Percentiles rank a stretch among this genome's conserved stretches.
Evolutionary conservation across 345 rosid species (phyloP).

Genomic region (Gossypium arboreum): DNA sequence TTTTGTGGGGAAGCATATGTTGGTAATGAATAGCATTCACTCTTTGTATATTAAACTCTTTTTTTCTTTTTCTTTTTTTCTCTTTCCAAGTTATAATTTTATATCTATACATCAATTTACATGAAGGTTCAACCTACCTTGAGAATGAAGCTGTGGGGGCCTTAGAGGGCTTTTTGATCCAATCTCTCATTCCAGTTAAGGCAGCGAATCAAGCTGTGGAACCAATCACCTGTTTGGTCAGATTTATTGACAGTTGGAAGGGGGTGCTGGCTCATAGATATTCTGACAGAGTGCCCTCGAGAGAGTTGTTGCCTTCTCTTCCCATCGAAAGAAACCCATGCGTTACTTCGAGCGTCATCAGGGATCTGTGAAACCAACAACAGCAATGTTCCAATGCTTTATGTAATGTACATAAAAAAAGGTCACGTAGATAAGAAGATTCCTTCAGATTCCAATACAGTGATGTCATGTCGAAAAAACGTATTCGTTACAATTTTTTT

Average conservation of each 20-base stretch:
- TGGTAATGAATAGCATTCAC: slow-evolving; percentile 1
- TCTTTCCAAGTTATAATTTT: slow-evolving; percentile 21
- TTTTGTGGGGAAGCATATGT: slow-evolving; percentile 4
- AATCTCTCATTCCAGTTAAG: slow-evolving; percentile 96
- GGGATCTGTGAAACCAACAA: slow-evolving; percentile 57
- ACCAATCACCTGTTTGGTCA: slow-evolving; percentile 98
- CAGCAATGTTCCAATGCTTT: neutral
- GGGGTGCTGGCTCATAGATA: slow-evolving; percentile 94
- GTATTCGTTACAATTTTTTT: neutral
- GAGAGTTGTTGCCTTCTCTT: slow-evolving; percentile 97
- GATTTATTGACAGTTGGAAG: slow-evolving; percentile 91
- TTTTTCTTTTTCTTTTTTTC: neutral
- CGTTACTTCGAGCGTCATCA: slow-evolving; percentile 87
- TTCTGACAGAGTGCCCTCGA: slow-evolving; percentile 84
- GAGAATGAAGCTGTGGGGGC: neutral
- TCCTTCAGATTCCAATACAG: neutral
- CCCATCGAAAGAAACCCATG: slow-evolving; percentile 99
- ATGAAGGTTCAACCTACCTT: slow-evolving; percentile 21
- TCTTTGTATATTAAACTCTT: neutral
- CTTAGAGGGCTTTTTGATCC: slow-evolving; percentile 58
- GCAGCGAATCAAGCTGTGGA: slow-evolving; percentile 90
- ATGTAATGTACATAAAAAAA: too few relatives aligned
- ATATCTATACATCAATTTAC: slow-evolving; percentile 39
- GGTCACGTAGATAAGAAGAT: neutral
- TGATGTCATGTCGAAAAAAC: neutral